Conservation (phyloP, 805 yeast species). For the Saccharomycopsis sp. region DNA sequence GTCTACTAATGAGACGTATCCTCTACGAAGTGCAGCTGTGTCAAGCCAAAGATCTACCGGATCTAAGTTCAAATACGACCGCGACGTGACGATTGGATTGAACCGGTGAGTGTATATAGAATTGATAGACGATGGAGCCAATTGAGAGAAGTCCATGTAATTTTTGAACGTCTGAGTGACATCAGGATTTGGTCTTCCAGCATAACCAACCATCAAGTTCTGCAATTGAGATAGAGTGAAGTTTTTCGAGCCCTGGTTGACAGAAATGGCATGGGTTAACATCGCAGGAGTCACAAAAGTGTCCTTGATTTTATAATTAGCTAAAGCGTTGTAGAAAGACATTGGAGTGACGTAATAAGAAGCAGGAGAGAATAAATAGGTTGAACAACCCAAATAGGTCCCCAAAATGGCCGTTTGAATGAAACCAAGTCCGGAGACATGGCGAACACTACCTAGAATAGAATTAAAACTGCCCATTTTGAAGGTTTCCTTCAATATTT, state of each 20-base stretch:
- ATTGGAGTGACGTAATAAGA: constrained; percentile 72
- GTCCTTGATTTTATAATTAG: constrained; percentile 78
- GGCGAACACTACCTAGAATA: constrained; percentile 79
- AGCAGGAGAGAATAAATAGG: constrained; percentile 70
- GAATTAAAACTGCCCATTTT: constrained; percentile 68
- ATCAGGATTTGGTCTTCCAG: constrained; percentile 63
- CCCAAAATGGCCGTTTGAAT: constrained; percentile 81
- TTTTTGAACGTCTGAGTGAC: constrained; percentile 52
- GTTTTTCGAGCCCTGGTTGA: constrained; percentile 48
- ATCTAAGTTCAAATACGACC: constrained; percentile 84
- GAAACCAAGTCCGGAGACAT: constrained; percentile 81
- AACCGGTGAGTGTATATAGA: constrained; percentile 71
- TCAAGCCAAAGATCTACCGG: constrained; percentile 85
- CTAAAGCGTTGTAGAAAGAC: constrained; percentile 59
- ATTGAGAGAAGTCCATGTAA: constrained; percentile 55
- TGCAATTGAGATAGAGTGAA: constrained; percentile 57
- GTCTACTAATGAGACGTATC: constrained; percentile 72
- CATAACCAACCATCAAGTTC: constrained; percentile 79
- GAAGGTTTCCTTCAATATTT: constrained; percentile 87
- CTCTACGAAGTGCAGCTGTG: constrained; percentile 84
- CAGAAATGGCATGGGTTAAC: constrained; percentile 65
- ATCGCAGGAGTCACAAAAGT: constrained; percentile 78
- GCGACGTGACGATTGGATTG: constrained; percentile 76
- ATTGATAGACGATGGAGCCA: constrained; percentile 65
- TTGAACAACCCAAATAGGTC: constrained; percentile 77